Base-by-base conservation (phyloP, 306 rosid genomes). In the Glycine latifolia region DNA sequence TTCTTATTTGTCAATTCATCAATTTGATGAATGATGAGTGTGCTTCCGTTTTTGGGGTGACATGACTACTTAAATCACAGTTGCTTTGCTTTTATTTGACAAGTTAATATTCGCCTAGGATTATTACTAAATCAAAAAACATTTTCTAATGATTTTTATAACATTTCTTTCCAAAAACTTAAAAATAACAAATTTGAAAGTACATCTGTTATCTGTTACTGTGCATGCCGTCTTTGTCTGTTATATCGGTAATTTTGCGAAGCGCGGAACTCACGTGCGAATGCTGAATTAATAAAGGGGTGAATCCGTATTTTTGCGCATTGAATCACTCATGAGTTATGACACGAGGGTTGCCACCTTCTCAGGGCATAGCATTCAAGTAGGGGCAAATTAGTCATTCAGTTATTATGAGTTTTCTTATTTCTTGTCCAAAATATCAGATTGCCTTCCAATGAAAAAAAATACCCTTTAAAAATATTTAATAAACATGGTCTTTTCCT, bases 221-320 rank as follows among this genome's bases (percentile, higher is more conserved):
- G 39, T 46, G 10, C 15, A 16, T 67, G 73, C 35, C 54, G 26
- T 67, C 8, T 3, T 8, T 68, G 9, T 44, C n/a, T 44, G 31
- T 5, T 14, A 5, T 12, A 4, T 33, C n/a, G 26, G 7, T 5
- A 48, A 33, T 31, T 77, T 33, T 50, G 10, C 79, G 46, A 39
- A 62, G 66, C 74, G 78, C 75, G 62, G 62, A 1, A 54, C 71
- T 85, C 87, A 85, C 88, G 83, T 56, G 85, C 14, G 33, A 71
- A 35, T 35, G 47, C 54, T 76, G 88, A 77, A n/a, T 50, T 37
- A 58, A 75, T 80, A 61, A 75, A 31, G 50, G 50, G 54, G 41
- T 1, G 37, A 75, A 12, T 20, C 62, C 78, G 7, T 67, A 76
- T 7, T 41, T 68, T 68, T 5, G 14, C 11, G 71, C 55, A 67